These are phyloP conservation scores for Cicer judaicum DNA, from an alignment of 306 rosid species.

Conservation along the genomic window DNA sequence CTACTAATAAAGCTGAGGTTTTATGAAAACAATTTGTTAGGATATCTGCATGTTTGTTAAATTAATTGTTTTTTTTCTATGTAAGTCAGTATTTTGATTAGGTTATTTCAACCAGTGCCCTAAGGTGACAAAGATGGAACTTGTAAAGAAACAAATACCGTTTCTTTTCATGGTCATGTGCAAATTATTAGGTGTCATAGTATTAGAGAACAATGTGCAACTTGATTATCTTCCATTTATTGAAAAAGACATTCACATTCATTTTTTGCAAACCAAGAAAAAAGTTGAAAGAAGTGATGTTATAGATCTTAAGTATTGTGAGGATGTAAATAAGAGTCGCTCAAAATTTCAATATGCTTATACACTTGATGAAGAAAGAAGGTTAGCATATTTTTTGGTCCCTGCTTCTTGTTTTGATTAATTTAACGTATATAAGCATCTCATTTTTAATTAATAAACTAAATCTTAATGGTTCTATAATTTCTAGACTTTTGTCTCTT, in stretches of 20 bases:
- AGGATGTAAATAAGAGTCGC: not conserved
- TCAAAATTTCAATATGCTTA: conserved; percentile 10
- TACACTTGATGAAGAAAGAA: conserved; percentile 7
- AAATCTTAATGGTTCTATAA: too few relatives aligned
- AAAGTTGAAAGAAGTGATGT: not conserved
- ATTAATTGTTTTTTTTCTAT: too few relatives aligned
- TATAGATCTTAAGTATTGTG: not conserved
- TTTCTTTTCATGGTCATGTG: too few relatives aligned
- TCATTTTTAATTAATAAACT: too few relatives aligned
- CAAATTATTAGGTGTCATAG: not conserved
- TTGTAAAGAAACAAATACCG: too few relatives aligned
- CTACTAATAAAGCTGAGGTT: too few relatives aligned
- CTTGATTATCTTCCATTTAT: not conserved
- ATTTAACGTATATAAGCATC: too few relatives aligned
- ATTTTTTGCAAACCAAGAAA: conserved; percentile 5
- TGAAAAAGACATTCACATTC: not conserved
- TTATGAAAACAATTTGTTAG: too few relatives aligned
- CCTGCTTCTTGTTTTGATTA: not conserved
- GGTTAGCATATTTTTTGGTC: conserved; percentile 15
- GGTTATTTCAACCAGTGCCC: too few relatives aligned
- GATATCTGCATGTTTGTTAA: too few relatives aligned
- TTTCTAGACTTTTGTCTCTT: not conserved
- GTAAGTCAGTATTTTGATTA: too few relatives aligned
- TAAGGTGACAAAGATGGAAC: too few relatives aligned
- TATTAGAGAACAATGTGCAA: not conserved